These are phyloP conservation scores for Viola odorata DNA, from an alignment of 345 rosid genomes.

Conservation along the genomic window DNA sequence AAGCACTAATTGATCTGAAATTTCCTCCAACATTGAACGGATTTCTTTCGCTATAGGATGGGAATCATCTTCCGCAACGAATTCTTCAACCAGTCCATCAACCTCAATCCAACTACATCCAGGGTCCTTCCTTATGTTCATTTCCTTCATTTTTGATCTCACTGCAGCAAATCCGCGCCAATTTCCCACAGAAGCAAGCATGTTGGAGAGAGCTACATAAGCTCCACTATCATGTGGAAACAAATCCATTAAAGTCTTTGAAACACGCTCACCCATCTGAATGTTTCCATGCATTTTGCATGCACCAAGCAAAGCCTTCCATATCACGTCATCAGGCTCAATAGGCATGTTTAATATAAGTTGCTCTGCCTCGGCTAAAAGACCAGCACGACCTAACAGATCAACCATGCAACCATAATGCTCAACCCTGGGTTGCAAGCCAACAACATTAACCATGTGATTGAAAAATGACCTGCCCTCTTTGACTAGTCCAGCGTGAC, in stretches of 20 bases:
- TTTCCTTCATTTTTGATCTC: slow-evolving; percentile 62
- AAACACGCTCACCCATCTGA: slow-evolving; percentile 51
- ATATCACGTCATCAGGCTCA: slow-evolving; percentile 52
- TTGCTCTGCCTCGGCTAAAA: slow-evolving; percentile 56
- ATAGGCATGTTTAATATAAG: slow-evolving; percentile 52
- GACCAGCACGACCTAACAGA: slow-evolving; percentile 56
- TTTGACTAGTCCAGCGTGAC: slow-evolving; percentile 59
- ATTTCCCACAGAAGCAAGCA: slow-evolving; percentile 51
- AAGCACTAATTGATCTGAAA: slow-evolving; percentile 32
- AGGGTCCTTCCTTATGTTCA: slow-evolving; percentile 56
- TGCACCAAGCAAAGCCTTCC: slow-evolving; percentile 65
- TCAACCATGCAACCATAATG: slow-evolving; percentile 80
- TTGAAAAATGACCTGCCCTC: slow-evolving; percentile 47
- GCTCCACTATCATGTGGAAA: slow-evolving; percentile 67
- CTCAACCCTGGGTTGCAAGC: slow-evolving; percentile 59
- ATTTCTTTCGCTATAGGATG: slow-evolving; percentile 48
- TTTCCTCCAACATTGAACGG: slow-evolving; percentile 45
- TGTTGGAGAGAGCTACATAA: slow-evolving; percentile 61
- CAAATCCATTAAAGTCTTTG: slow-evolving; percentile 42
- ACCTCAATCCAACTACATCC: slow-evolving; percentile 77
- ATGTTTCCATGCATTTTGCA: slow-evolving; percentile 54
- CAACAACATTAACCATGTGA: slow-evolving; percentile 43
- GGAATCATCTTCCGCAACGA: slow-evolving; percentile 61
- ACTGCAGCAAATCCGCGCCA: slow-evolving; percentile 58
- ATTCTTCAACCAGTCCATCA: slow-evolving; percentile 51